Evolutionary conservation across 2,329 filamentous ascomycete genomes (phyloP).

Genomic region (Penicillium italicum): DNA sequence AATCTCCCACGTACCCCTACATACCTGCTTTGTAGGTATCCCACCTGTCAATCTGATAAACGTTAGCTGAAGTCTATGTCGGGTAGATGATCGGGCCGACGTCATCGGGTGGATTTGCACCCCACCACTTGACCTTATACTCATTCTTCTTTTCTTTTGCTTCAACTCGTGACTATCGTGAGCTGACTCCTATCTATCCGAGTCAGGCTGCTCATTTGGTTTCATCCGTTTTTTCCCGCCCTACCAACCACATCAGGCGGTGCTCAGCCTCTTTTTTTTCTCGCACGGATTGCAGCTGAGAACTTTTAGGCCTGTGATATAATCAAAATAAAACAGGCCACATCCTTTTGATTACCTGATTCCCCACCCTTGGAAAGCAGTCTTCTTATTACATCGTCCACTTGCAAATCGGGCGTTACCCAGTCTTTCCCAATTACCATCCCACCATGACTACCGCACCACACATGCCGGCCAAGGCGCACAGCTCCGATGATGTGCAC

Average conservation of each 20-base stretch:
- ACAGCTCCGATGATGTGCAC: constrained; percentile 33
- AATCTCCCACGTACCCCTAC: too few species aligned
- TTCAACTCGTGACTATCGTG: constrained; percentile 8
- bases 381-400: constrained; percentile 15
- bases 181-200: constrained; percentile 12
- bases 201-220: constrained; percentile 5
- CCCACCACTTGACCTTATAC: constrained; percentile 16
- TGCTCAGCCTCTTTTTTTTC: constrained; percentile 6
- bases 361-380: background rate
- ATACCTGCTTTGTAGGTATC: too few species aligned
- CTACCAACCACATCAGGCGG: background rate
- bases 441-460: constrained; percentile 23
- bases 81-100: constrained; percentile 20
- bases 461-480: constrained; percentile 30
- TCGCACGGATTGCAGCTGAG: constrained; percentile 6
- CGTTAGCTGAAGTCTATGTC: background rate
- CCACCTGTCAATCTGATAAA: background rate
- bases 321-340: constrained; percentile 3
- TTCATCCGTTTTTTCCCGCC: background rate
- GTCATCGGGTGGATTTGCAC: constrained; percentile 22
- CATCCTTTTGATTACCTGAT: constrained; percentile 8
- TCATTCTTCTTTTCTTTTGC: background rate
- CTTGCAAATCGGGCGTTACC: constrained; percentile 20
- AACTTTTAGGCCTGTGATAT: constrained; percentile 1
- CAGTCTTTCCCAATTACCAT: background rate